These are phyloP conservation scores for Protomyces inundatus DNA, from an alignment of 1,139 yeast species.

Conservation along the genomic window DNA sequence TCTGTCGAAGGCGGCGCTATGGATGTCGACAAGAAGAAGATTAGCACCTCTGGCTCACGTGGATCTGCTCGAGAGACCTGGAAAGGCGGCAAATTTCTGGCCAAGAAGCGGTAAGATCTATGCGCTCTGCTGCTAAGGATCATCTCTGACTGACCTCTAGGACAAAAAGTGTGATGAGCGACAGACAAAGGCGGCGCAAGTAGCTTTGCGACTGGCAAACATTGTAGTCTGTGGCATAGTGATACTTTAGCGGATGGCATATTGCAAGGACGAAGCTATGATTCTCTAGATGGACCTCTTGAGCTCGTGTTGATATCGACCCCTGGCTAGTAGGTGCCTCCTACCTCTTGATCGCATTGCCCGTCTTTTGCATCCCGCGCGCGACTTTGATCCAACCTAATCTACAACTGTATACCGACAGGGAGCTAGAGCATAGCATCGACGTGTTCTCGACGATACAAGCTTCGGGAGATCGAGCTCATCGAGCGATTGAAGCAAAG, in stretches of 20 bases:
- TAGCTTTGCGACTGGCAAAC: background rate
- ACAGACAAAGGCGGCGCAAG: background rate
- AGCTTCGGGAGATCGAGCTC: too few species aligned
- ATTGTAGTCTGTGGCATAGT: background rate
- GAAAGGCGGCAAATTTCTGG: constrained; percentile 18
- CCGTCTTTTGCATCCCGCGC: too few species aligned
- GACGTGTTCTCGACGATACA: too few species aligned
- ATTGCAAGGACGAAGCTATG: background rate
- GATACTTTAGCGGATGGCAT: background rate
- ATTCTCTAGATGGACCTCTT: too few species aligned
- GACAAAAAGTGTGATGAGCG: background rate
- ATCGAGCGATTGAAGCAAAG: too few species aligned
- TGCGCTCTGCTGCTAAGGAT: background rate
- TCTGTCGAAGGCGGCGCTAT: background rate
- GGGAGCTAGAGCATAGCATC: too few species aligned
- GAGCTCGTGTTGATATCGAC: too few species aligned
- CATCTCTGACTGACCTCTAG: background rate
- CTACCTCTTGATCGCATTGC: too few species aligned
- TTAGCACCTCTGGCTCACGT: constrained; percentile 20
- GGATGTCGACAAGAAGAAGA: constrained; percentile 12
- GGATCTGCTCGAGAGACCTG: constrained; percentile 22
- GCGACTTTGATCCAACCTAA: too few species aligned
- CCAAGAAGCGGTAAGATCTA: constrained; percentile 9
- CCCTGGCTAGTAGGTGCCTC: too few species aligned
- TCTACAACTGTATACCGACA: too few species aligned